phyloP scores from a whole-genome alignment of 106 monocot genomes.

The Triglochin maritima region DNA sequence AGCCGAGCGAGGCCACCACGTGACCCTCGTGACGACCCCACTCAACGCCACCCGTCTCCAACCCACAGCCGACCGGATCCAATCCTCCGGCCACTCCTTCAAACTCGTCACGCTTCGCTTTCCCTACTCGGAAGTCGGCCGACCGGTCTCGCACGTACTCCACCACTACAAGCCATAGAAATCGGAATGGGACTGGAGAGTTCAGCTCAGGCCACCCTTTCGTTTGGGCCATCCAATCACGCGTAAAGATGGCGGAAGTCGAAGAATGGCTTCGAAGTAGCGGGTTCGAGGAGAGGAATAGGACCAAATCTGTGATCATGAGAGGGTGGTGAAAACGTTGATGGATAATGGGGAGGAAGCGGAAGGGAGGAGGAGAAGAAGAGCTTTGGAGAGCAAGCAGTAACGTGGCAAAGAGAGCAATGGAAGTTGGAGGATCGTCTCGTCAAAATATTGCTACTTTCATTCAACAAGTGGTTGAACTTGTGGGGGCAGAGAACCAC shows the following conservation, averaged over 20 bases:
- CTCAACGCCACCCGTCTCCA: constrained; percentile 13
- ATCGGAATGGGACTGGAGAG: constrained; percentile 42
- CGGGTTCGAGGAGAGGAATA: constrained; percentile 38
- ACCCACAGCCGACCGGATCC: background rate
- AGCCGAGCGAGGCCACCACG: constrained; percentile 1
- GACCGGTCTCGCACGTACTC: constrained; percentile 2
- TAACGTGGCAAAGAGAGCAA: background rate
- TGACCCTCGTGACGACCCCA: constrained; percentile 13
- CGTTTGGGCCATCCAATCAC: constrained; percentile 42
- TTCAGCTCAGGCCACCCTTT: constrained; percentile 31
- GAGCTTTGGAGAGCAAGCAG: background rate
- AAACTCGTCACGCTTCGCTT: constrained; percentile 1
- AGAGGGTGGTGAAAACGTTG: constrained; percentile 11
- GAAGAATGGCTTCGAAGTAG: constrained; percentile 29
- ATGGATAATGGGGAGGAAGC: constrained; percentile 3
- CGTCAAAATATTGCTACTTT: background rate
- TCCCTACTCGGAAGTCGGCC: constrained; percentile 6
- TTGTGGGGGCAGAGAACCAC: too few relatives aligned
- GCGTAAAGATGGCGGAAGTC: constrained; percentile 15
- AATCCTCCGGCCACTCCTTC: constrained; percentile 9
- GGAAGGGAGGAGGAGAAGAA: background rate
- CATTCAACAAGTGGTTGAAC: background rate
- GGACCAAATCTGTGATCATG: constrained; percentile 20
- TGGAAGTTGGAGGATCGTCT: constrained; percentile 5
- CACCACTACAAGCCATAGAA: constrained; percentile 33